A percentile compares a stretch with the other conserved stretches of the same genome.
Evolutionary conservation across 1,139 yeast genomes (phyloP).

Genomic region (Meyerozyma carpophila): DNA sequence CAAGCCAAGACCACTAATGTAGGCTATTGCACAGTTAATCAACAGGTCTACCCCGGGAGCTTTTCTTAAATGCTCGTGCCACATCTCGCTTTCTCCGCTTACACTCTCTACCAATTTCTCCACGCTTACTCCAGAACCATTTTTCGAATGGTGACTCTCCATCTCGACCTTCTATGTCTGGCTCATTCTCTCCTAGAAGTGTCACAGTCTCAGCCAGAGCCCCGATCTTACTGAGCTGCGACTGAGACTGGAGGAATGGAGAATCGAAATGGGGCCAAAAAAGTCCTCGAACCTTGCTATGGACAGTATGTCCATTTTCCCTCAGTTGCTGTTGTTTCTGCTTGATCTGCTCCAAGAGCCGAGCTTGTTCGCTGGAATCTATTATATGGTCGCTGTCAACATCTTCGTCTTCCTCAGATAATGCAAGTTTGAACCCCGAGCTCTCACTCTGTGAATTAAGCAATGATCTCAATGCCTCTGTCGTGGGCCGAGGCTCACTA

Average conservation of each 20-base stretch:
- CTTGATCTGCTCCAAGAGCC: constrained; percentile 27
- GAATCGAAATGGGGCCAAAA: constrained; percentile 83
- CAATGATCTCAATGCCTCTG: constrained; percentile 59
- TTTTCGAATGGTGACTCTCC: constrained; percentile 55
- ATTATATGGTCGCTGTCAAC: constrained; percentile 20
- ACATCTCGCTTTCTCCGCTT: constrained; percentile 74
- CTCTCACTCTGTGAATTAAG: constrained; percentile 44
- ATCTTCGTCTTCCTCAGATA: constrained; percentile 33
- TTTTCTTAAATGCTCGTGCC: constrained; percentile 52
- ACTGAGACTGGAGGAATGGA: constrained; percentile 79
- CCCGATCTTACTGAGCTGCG: constrained; percentile 66
- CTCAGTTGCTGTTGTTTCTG: constrained; percentile 22
- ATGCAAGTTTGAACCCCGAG: constrained; percentile 26
- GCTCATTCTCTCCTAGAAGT: constrained; percentile 33
- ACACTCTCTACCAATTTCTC: constrained; percentile 72
- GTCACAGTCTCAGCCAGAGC: constrained; percentile 17
- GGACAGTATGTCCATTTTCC: constrained; percentile 8
- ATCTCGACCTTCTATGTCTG: constrained; percentile 7
- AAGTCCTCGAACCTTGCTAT: constrained; percentile 39
- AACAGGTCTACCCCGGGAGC: constrained; percentile 6
- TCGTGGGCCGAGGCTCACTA: constrained; percentile 14
- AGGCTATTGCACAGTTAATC: neutral
- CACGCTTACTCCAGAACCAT: constrained; percentile 81
- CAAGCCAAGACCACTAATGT: neutral
- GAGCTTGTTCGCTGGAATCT: constrained; percentile 18